Base-by-base conservation (phyloP, 768 basidiomycete genomes). In the Mycena leptocephala region DNA sequence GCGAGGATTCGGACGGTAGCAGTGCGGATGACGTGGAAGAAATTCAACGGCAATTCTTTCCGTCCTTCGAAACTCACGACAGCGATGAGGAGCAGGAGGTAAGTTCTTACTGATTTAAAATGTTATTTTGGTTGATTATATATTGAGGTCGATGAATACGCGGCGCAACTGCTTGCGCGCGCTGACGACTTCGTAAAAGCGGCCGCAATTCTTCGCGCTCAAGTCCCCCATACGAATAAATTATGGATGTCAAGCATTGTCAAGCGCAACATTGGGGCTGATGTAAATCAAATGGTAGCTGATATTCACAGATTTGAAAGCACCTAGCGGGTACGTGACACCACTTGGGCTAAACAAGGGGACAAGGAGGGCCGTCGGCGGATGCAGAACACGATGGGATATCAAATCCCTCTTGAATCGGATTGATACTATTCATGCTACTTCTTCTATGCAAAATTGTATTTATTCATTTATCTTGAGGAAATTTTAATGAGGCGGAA, bases 141-240 rank as follows among this genome's bases (percentile, higher is more conserved):
- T 43, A 22, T 41, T 41, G 14, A 64, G 43, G 63, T 66, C 11
- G 64, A 66, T 35, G 18, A 13, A 14, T 33, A 66, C 33, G 9
- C 22, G 11, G n/a, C 22, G 3, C 30, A 32, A 5, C 43, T 66
- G 18, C 11, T 33, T 2, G 18, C 3, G 10, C 30, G 48, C 5
- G 64, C 64, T 24, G 46, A 48, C 9, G 67, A 56, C 11, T 41
- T 69, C 6, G 53, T 30, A 22, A 14, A 9, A 69, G 67, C 33
- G 5, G 67, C 67, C 4, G 67, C 67, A 24, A 58, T 69, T 41
- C 51, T 69, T 26, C 53, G 55, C 3, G 67, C 51, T 22, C 67
- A 69, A 69, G 37, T 58, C 20, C 33, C 53, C 1, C 51, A 69
- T 28, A 28, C 14, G 30, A 69, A 69, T 35, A 67, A 37, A 55